A percentile compares a stretch with the other conserved stretches of the same genome.
Conservation (phyloP, 305 asterid genomes). For the Rubia peregrina region DNA sequence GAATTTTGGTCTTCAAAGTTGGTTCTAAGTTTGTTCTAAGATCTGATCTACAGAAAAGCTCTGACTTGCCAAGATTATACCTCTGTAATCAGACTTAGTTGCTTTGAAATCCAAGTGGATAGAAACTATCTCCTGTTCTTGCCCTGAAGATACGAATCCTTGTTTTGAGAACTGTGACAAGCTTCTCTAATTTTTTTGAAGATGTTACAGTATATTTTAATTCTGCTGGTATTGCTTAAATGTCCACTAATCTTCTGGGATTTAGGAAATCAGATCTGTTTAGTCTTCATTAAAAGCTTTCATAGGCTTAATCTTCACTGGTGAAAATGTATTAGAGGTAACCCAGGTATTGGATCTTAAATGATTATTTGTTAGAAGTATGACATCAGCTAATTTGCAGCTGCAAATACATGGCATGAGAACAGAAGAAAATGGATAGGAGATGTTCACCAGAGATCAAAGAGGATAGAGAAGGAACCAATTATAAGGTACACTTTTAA, state of each 20-base stretch:
- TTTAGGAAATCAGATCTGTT: background rate
- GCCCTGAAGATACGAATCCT: background rate
- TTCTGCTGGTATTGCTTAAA: background rate
- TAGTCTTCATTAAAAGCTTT: background rate
- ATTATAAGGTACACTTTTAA: conserved; percentile 52
- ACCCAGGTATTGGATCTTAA: conserved; percentile 1
- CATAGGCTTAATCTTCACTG: background rate
- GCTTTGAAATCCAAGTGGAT: background rate
- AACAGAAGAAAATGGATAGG: conserved; percentile 71
- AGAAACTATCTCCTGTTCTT: background rate
- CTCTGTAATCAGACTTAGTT: background rate
- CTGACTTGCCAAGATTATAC: background rate
- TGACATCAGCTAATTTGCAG: conserved; percentile 31
- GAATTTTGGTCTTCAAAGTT: too few relatives aligned
- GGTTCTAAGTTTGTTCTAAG: background rate
- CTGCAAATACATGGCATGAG: conserved; percentile 79
- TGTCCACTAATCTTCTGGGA: background rate
- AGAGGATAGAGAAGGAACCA: conserved; percentile 52
- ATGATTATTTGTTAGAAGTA: background rate
- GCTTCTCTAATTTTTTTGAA: background rate
- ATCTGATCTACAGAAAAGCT: background rate
- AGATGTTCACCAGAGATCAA: conserved; percentile 42
- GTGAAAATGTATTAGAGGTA: background rate
- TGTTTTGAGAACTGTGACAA: background rate
- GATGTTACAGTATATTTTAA: background rate